These are phyloP conservation scores for Schizosaccharomyces octosporus DNA, from an alignment of 805 yeast genomes.

Conservation along the genomic window DNA sequence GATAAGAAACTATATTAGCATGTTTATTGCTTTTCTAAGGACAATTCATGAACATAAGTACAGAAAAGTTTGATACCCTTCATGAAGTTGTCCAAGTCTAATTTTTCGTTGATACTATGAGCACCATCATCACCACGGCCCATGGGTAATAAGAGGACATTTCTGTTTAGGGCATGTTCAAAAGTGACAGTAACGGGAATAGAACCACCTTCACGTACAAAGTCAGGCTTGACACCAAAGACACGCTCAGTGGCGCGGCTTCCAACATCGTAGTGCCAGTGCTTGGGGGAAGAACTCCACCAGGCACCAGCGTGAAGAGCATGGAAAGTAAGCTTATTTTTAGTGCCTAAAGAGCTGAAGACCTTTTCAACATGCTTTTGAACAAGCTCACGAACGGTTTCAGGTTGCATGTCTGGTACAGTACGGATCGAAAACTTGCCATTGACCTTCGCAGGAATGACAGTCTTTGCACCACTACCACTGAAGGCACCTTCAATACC, in stretches of 20 bases:
- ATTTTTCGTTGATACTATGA: conserved; percentile 88
- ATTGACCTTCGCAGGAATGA: conserved; percentile 75
- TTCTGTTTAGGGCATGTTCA: conserved; percentile 64
- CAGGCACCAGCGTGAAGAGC: conserved; percentile 85
- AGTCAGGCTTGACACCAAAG: conserved; percentile 86
- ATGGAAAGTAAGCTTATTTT: conserved; percentile 47
- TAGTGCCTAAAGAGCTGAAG: conserved; percentile 46
- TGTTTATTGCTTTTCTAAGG: conserved; percentile 2
- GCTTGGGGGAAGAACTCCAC: conserved; percentile 89
- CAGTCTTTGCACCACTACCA: conserved; percentile 91
- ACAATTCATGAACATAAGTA: conserved; percentile 73
- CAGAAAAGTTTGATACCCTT: conserved; percentile 83
- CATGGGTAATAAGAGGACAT: conserved; percentile 78
- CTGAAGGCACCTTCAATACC: conserved; percentile 96
- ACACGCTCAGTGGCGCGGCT: conserved; percentile 80
- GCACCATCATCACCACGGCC: conserved; percentile 99
- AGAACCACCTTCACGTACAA: conserved; percentile 97
- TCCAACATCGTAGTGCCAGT: conserved; percentile 83
- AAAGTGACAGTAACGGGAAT: conserved; percentile 91
- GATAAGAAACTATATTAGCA: not conserved
- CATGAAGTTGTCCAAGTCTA: conserved; percentile 68
- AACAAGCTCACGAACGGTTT: conserved; percentile 55
- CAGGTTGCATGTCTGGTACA: conserved; percentile 75
- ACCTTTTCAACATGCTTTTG: conserved; percentile 39
- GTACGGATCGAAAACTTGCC: conserved; percentile 96